These are phyloP conservation scores for Dacryopinax primogenitus DNA, from an alignment of 768 basidiomycete genomes.

Conservation along the genomic window DNA sequence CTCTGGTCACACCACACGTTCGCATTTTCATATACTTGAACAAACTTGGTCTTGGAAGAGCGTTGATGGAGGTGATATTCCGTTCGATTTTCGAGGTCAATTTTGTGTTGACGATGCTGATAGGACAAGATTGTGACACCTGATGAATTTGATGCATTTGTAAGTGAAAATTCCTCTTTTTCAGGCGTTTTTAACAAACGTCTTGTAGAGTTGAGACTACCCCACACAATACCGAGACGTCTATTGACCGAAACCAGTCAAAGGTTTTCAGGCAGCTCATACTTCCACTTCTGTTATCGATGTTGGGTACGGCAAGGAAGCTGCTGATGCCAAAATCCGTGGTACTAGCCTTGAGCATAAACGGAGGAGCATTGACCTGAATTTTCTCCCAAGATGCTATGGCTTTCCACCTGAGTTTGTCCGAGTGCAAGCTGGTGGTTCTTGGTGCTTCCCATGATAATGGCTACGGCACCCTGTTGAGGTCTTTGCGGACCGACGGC, in stretches of 20 bases:
- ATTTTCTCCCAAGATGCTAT: slow-evolving; percentile 41
- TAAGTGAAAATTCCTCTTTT: background rate
- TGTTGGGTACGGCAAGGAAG: slow-evolving; percentile 59
- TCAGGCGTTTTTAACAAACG: background rate
- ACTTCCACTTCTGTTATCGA: slow-evolving; percentile 39
- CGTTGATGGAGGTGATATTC: background rate
- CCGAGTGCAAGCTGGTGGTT: slow-evolving; percentile 54
- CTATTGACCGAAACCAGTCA: background rate
- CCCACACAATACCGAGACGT: background rate
- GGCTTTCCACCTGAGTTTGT: slow-evolving; percentile 50
- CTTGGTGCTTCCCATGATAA: slow-evolving; percentile 60
- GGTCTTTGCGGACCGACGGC: slow-evolving; percentile 51
- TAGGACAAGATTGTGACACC: background rate
- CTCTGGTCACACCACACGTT: background rate
- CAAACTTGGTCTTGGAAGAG: slow-evolving; percentile 1
- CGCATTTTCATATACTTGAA: background rate
- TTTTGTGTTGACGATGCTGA: background rate
- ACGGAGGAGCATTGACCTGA: slow-evolving; percentile 10
- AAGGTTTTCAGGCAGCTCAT: slow-evolving; percentile 3
- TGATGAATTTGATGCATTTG: background rate
- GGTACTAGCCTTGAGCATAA: slow-evolving; percentile 29
- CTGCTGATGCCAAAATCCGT: slow-evolving; percentile 63
- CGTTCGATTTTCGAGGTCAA: background rate
- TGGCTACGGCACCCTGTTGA: slow-evolving; percentile 52
- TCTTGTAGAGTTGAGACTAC: background rate